These are phyloP conservation scores for Suillus subalutaceus DNA, from an alignment of 768 basidiomycete genomes.

Conservation along the genomic window DNA sequence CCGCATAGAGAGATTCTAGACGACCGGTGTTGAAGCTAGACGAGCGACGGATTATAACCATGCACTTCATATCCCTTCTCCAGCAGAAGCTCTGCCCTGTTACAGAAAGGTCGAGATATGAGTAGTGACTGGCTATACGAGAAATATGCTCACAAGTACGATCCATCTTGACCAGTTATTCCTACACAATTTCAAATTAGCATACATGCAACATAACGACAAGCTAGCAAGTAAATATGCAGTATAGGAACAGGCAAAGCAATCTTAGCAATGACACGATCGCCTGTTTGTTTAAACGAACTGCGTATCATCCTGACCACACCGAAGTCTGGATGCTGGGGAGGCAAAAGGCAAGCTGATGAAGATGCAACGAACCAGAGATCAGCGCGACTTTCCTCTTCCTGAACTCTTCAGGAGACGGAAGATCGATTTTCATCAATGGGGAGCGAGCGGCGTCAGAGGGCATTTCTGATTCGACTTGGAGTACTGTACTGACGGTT, in stretches of 20 bases:
- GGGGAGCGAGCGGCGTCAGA: conserved; percentile 12
- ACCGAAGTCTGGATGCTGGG: background rate
- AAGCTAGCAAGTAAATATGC: conserved; percentile 5
- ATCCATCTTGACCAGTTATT: conserved; percentile 96
- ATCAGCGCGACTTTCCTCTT: conserved; percentile 94
- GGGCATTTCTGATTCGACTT: background rate
- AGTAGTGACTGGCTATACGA: conserved; percentile 2
- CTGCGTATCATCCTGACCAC: background rate
- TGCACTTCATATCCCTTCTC: conserved; percentile 92
- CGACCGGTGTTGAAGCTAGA: conserved; percentile 98
- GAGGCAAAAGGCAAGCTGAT: conserved; percentile 5
- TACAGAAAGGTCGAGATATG: conserved; percentile 10
- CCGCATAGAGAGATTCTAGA: conserved; percentile 90
- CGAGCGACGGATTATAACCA: conserved; percentile 94
- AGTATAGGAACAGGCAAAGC: background rate
- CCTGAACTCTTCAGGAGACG: conserved; percentile 79
- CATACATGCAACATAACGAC: background rate
- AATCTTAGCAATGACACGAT: background rate
- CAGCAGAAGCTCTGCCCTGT: conserved; percentile 80
- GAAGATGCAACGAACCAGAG: conserved; percentile 59
- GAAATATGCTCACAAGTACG: conserved; percentile 71
- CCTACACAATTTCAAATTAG: conserved; percentile 46
- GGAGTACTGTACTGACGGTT: background rate
- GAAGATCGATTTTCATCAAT: conserved; percentile 59
- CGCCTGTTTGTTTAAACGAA: background rate